Percentiles rank a stretch among this genome's conserved stretches.
Evolutionary conservation across 2,329 filamentous ascomycete genomes (phyloP).

Genomic region (Pezicula rhizophila): DNA sequence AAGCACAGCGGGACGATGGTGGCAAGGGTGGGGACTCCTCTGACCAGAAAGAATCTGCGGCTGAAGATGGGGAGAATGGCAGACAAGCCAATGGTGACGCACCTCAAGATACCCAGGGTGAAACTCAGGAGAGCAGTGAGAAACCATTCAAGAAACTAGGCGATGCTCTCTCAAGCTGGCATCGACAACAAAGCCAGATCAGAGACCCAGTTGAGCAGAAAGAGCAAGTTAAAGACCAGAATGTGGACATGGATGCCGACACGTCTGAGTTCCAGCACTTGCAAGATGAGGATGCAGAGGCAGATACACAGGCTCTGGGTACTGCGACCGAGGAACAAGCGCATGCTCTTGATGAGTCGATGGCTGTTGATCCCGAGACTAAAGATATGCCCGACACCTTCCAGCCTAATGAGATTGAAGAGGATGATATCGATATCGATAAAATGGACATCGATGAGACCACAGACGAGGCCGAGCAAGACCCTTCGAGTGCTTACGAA

Average conservation of each 20-base stretch:
- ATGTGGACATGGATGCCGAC: constrained; percentile 51
- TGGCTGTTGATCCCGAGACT: constrained; percentile 71
- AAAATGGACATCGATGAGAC: constrained; percentile 35
- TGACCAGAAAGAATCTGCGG: constrained; percentile 55
- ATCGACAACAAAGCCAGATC: constrained; percentile 82
- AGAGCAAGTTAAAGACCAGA: constrained; percentile 29
- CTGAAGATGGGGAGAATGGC: constrained; percentile 54
- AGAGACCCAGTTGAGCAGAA: constrained; percentile 45
- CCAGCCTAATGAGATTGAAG: constrained; percentile 33
- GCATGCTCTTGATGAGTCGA: constrained; percentile 77
- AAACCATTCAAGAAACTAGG: constrained; percentile 92
- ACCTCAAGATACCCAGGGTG: constrained; percentile 27
- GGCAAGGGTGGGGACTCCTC: constrained; percentile 59
- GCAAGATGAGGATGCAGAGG: constrained; percentile 70
- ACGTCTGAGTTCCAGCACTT: constrained; percentile 92
- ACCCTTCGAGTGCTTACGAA: constrained; percentile 45
- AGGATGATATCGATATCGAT: constrained; percentile 40
- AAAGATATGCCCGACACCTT: constrained; percentile 51
- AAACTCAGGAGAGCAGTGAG: constrained; percentile 35
- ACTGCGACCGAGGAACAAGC: constrained; percentile 83
- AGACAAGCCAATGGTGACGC: constrained; percentile 37
- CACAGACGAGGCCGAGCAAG: constrained; percentile 33
- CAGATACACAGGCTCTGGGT: constrained; percentile 89
- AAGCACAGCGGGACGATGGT: constrained; percentile 60
- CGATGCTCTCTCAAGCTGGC: constrained; percentile 88